These are phyloP conservation scores for Podospora anserina DNA, from an alignment of 495 filamentous ascomycete species.

Conservation along the genomic window DNA sequence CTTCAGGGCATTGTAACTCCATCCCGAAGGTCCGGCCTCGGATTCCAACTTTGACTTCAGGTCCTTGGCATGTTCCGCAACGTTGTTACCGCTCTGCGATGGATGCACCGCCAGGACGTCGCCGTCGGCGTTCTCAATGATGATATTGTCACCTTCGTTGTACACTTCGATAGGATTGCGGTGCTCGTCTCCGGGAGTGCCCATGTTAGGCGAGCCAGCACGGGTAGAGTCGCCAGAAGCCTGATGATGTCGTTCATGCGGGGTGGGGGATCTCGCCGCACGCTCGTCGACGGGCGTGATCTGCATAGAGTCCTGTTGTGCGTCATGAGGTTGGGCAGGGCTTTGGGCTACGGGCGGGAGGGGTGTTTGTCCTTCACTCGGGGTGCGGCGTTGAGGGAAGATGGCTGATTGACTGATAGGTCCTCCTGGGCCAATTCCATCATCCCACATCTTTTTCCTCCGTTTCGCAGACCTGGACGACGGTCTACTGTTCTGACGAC, in stretches of 20 bases:
- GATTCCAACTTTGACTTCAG: conserved; percentile 45
- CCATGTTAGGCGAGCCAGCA: conserved; percentile 23
- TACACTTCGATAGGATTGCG: conserved; percentile 59
- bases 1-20: conserved; percentile 44
- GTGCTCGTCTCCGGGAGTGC: conserved; percentile 28
- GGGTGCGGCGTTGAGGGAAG: conserved; percentile 59
- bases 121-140: conserved; percentile 85
- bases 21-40: conserved; percentile 42
- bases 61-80: conserved; percentile 28
- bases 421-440: conserved; percentile 75
- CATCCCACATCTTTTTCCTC: conserved; percentile 65
- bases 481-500: conserved; percentile 40
- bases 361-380: conserved; percentile 29
- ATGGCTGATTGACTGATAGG: conserved; percentile 92
- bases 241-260: conserved; percentile 14
- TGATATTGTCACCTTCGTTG: conserved; percentile 76
- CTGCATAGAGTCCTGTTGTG: conserved; percentile 19
- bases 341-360: conserved; percentile 22
- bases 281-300: conserved; percentile 22
- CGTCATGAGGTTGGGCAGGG: conserved; percentile 13
- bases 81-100: conserved; percentile 27
- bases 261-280: conserved; percentile 17
- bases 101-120: conserved; percentile 63
- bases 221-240: conserved; percentile 8
- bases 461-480: conserved; percentile 60